Base-by-base conservation (phyloP, 805 yeast species). In the Spathaspora boniae region DNA sequence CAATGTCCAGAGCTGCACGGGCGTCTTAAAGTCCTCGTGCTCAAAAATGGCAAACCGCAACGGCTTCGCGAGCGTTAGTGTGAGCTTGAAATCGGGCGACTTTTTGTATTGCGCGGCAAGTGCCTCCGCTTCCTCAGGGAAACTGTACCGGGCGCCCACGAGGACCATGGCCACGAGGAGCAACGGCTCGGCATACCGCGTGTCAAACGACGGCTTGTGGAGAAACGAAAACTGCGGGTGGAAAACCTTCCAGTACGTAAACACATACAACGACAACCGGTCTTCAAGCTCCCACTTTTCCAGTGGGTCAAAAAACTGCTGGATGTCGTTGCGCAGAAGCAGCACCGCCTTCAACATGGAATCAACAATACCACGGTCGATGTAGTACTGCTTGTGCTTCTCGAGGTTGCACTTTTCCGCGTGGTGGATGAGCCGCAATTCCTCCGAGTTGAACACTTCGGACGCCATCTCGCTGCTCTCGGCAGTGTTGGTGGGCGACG, bases 1-100 rank as follows among this genome's bases (percentile, higher is more conserved):
- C 31, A 87, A 67, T 7, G 86, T 75, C 82, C 89, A 86, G 6
- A 82, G 62, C 43, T 70, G 70, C 0, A 87, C 82, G 0, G 95
- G 95, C 1, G 94, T 82, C 38, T 74, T 76, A 53, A 85, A 86
- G 36, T 78, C 84, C 6, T 78, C 77, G 31, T 81, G 75, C 25
- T 82, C 75, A 51, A 86, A 86, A 3, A 87, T 68, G 20, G 74
- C 60, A 73, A 80, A 82, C 35, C 96, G 60, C 19, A 86, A 57
- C 0, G 94, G 82, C 28, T 56, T 68, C 0, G 79, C 75, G 8
- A 80, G 66, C 34, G 49, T 45, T 44, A 65, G 56, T 6, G 78
- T 72, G 31, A 78, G 60, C 31, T 59, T 60, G 35, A 58, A 65
- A 34, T 60, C 70, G 0, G 65, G 59, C 1, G 62, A 50, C 33